Evolutionary conservation across 768 basidiomycete species (phyloP), one percentile per base, ranked within the genome.

Genomic region (Boletus coccyginus): DNA sequence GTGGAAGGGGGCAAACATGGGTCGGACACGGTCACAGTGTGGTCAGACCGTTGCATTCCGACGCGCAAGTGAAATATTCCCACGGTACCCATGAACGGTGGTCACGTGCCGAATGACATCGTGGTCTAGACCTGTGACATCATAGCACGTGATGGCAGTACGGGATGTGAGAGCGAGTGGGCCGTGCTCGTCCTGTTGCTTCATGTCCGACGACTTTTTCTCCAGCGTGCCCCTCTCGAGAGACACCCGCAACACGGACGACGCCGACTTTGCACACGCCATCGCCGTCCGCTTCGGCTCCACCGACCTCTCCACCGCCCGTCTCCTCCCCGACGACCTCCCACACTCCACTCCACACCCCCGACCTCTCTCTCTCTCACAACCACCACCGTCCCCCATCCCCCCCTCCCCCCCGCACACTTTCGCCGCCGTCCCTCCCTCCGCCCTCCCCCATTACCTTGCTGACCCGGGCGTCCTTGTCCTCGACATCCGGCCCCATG

Each of bases 401-500:
- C 38, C 61, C 3, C 42, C 50, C 1, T n/a, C 46, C 0, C 12
- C 59, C 27, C 60, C 40, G 7, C 70, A 46, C 39, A 54, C 53
- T 0, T 66, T 74, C 46, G 33, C 57, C n/a, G 13, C 68, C 29
- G 40, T 75, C 17, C 17, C 59, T 2, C 72, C 78, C 17, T 53
- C 64, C 3, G 64, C 66, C 21, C 69, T 81, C 47, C 38, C 65
- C 0, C 27, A 60, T 0, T 62, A 72, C 58, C 62, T 80, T 14
- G 55, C 68, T 0, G 73, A 77, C 54, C 65, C 75, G 0, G 39
- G 72, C 13, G 64, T 72, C 31, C 86, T 98, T 66, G 72, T 97
- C 64, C 78, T 98, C 73, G 95, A 98, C 75, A 87, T 98, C 52
- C 85, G 95, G 0, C 86, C 93, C 12, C 90, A 91, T 72, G 86